These are phyloP conservation scores for Dothistroma septosporum DNA, from an alignment of 2,329 filamentous ascomycete genomes.

Conservation along the genomic window DNA sequence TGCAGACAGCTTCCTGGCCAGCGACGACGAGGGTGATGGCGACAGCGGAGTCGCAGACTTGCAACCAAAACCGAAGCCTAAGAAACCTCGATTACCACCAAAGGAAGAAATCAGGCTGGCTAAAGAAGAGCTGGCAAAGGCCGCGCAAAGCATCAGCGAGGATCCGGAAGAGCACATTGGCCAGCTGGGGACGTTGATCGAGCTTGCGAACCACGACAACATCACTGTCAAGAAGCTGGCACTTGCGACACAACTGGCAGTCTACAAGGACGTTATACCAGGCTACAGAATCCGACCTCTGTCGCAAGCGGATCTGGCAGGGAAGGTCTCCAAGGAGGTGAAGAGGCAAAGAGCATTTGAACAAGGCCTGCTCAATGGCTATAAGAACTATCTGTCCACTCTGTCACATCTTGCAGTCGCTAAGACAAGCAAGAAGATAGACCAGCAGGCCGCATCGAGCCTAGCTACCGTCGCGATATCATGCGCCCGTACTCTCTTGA, in stretches of 20 bases:
- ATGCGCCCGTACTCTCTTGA: constrained; percentile 77
- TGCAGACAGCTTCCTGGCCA: constrained; percentile 61
- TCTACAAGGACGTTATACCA: constrained; percentile 95
- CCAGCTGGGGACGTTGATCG: constrained; percentile 71
- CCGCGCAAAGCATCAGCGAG: constrained; percentile 79
- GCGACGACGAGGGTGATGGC: constrained; percentile 45
- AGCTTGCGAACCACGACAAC: constrained; percentile 66
- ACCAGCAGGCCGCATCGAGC: constrained; percentile 29
- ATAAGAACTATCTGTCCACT: constrained; percentile 77
- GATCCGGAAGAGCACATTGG: constrained; percentile 86
- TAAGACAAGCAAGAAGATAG: constrained; percentile 50
- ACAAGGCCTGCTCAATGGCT: constrained; percentile 77
- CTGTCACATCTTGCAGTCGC: constrained; percentile 59
- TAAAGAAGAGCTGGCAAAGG: constrained; percentile 85
- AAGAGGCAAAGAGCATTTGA: constrained; percentile 78
- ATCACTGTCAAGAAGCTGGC: constrained; percentile 78
- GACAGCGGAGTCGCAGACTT: constrained; percentile 47
- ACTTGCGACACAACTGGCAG: constrained; percentile 77
- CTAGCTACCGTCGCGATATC: constrained; percentile 73
- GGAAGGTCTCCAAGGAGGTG: constrained; percentile 89
- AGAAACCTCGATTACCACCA: constrained; percentile 63
- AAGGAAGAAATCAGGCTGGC: constrained; percentile 77
- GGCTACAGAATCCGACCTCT: constrained; percentile 89
- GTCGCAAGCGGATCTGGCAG: constrained; percentile 66
- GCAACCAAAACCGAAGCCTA: constrained; percentile 44